Percentiles rank a stretch among this genome's conserved stretches.
Evolutionary conservation across 2,329 filamentous ascomycete genomes (phyloP).

Genomic region (Cordyceps cicadae): DNA sequence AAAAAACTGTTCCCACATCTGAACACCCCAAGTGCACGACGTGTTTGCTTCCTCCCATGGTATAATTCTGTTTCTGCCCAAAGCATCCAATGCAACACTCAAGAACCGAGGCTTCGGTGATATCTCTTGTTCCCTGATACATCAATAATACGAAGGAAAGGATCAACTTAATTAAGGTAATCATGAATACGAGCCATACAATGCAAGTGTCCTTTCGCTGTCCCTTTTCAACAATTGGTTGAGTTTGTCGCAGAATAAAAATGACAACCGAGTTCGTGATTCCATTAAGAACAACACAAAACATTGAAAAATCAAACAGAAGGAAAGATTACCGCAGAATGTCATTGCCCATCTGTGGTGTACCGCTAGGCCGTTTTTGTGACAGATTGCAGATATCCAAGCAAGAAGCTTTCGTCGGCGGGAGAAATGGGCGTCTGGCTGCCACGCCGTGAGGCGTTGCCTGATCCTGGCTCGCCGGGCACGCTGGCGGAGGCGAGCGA

Average conservation of each 20-base stretch:
- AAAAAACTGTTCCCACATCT: background rate
- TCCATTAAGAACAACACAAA: background rate
- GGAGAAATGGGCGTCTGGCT: constrained; percentile 54
- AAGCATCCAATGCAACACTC: background rate
- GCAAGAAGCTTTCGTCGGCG: constrained; percentile 65
- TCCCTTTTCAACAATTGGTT: background rate
- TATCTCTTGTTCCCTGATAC: background rate
- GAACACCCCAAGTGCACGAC: background rate
- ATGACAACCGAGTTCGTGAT: background rate
- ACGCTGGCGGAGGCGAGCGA: constrained; percentile 33
- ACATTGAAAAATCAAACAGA: background rate
- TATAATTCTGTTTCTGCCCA: background rate
- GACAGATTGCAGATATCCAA: constrained; percentile 61
- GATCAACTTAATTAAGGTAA: background rate
- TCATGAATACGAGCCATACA: background rate
- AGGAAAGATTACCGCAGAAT: background rate
- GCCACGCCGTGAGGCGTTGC: constrained; percentile 31
- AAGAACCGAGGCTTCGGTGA: background rate
- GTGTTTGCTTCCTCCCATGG: background rate
- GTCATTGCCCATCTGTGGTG: background rate
- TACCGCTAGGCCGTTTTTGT: constrained; percentile 32
- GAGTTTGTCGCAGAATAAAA: background rate
- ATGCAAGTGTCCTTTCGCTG: background rate
- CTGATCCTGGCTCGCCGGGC: constrained; percentile 21
- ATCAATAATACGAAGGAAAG: background rate